These are phyloP conservation scores for Coemansia sp. DNA, from an alignment of 192 early-diverging fungal genomes.

Conservation along the genomic window DNA sequence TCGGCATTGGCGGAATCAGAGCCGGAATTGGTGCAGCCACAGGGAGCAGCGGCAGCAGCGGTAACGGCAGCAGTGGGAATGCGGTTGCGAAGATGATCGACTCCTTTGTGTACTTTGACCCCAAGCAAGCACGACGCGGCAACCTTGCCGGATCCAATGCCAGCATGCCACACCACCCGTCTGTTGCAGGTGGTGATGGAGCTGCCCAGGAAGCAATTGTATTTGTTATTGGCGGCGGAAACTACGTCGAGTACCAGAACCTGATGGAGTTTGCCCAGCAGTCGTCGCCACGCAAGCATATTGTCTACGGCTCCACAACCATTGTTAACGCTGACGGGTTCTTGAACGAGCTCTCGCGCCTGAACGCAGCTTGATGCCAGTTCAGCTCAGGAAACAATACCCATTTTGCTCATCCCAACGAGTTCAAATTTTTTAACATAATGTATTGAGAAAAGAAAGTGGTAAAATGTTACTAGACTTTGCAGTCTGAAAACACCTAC, in stretches of 20 bases:
- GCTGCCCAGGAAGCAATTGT: conserved; percentile 89
- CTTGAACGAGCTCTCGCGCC: conserved; percentile 70
- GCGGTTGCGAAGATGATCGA: conserved; percentile 55
- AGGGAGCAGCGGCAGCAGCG: conserved; percentile 3
- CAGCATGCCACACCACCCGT: conserved; percentile 6
- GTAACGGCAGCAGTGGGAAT: conserved; percentile 7
- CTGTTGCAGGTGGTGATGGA: conserved; percentile 46
- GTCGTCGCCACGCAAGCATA: conserved; percentile 66
- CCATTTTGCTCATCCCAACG: too few species aligned
- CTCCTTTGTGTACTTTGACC: conserved; percentile 89
- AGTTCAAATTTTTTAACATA: too few species aligned
- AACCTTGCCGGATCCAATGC: conserved; percentile 53
- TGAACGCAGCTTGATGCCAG: conserved; percentile 49
- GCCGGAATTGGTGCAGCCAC: conserved; percentile 15
- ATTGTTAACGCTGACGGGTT: conserved; percentile 79
- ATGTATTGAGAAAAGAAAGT: too few species aligned
- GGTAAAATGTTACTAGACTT: too few species aligned
- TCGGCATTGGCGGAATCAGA: conserved; percentile 24
- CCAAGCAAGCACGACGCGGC: conserved; percentile 66
- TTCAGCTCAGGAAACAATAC: too few species aligned
- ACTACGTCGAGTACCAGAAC: conserved; percentile 98
- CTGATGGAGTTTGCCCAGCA: conserved; percentile 85
- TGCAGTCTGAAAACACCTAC: too few species aligned
- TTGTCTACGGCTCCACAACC: conserved; percentile 94
- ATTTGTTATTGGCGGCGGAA: conserved; percentile 97